Base-by-base conservation (phyloP, 2,329 filamentous ascomycete genomes). In the Orbilia javanica region DNA sequence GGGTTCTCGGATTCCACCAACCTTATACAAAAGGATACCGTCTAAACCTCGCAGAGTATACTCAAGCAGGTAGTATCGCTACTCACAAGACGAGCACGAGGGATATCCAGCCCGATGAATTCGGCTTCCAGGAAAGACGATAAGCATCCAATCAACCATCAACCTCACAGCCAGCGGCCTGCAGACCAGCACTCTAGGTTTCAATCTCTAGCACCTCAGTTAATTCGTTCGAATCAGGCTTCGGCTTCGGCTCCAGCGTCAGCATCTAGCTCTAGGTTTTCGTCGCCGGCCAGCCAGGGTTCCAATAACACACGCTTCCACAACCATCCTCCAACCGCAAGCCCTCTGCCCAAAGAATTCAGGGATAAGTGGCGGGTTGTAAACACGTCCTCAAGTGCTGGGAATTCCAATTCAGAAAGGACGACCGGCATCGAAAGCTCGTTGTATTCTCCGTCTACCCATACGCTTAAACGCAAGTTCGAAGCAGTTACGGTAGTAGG, bases 301-400 rank as follows among this genome's bases (percentile, higher is more conserved):
- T 15, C n/a, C 15, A 29, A 7, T 39, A 13, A n/a, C 27, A 50
- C 42, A 25, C 48, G 20, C 36, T 42, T 52, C 7, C 13, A 42
- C 18, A 50, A 69, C 10, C 44, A 55, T 34, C 55, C 44, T 18
- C 11, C 29, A 2, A 22, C 42, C 27, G 55, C 55, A 42, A 60
- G 55, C 13, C 71, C 18, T 7, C 53, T 29, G 11, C 64, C 36
- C 8, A 39, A 60, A 13, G 72, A 76, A 18, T 55, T 60, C 46
- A 60, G 44, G 10, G 69, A 63, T 48, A 44, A 66, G 64, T 77
- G 73, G 73, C 34, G 29, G 34, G 73, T 77, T 15, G 66, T 77
- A 18, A 42, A 53, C 44, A 67, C 67, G 2, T 46, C 29, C 20
- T 11, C 39, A 15, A 13, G 18, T 8, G 27, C 18, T 5, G 60